Evolutionary conservation across 192 early-diverging fungal species (phyloP), one percentile per base, ranked within the genome.

Genomic region (Entomortierella chlamydospora): DNA sequence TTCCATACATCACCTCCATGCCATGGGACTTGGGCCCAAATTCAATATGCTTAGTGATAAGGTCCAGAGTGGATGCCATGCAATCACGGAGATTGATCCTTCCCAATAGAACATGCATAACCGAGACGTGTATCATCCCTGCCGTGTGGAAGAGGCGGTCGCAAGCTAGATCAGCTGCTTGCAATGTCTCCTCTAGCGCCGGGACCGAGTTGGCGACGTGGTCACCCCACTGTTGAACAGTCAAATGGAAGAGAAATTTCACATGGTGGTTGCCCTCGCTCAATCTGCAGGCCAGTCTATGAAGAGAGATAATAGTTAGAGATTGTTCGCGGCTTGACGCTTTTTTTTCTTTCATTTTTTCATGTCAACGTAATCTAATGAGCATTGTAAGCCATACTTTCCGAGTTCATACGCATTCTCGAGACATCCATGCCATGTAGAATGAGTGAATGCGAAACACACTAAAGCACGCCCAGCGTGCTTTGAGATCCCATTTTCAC

Each of bases 191-290:
- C 39, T 79, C 76, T 18, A 79, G 31, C n/a, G 76, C 68, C 0
- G 68, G 68, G 9, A 79, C 59, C 1, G 76, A 79, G 53, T 79
- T 79, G 13, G 76, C 67, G 41, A 79, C 25, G 57, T 79, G 76
- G 2, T 79, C 76, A 2, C 76, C 76, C 76, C 76, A 79, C 18
- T 79, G 76, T 43, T 79, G 76, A 15, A 79, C 68, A 11, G 76
- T 66, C 49, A 79, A 41, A 31, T 79, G 25, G 30, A 70, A 70
- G n/a, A 79, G 42, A 26, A 70, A 70, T 42, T 70, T 79, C 57
- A 79, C 76, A 17, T 79, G 65, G 13, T 69, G 76, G 29, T 70
- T 79, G 7, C 49, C 62, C n/a, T 54, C 45, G 43, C 68, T 47
- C 6, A 79, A 47, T 11, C 51, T 43, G 41, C 57, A 70, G 2